Evolutionary conservation across 2,329 filamentous ascomycete genomes (phyloP), one percentile per base, ranked within the genome.

Genomic region (Fusarium sp.): DNA sequence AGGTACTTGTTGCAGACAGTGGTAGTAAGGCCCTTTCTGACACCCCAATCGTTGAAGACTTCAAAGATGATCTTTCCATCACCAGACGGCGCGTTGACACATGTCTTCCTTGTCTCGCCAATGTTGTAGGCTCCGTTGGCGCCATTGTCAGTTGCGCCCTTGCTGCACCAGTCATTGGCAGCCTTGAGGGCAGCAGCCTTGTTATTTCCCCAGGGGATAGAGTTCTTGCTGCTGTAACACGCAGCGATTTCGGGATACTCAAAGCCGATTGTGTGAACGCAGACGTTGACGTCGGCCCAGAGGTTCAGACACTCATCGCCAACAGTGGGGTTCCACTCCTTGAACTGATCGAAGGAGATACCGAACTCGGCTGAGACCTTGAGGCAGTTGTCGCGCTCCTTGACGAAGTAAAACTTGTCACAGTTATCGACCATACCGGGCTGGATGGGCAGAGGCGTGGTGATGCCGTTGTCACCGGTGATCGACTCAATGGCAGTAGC

Each of bases 401-500:
- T 5, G 7, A 66, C 62, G 1, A 39, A 13, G 41, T 56, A 26
- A 26, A 66, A 66, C 1, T 2, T 15, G 14, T 66, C 62, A 0
- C 62, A 66, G 32, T 66, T 4, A 6, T 62, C 30, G 0, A 66
- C 53, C 63, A 66, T 66, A 5, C 62, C 62, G 1, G 55, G 55
- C 0, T 66, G 55, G 4, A 65, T 65, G 15, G 63, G 63, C 1
- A 50, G 41, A 7, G 63, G 63, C 3, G 63, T 66, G 1, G 28
- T 40, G 13, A 66, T 62, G 15, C 55, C 62, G 3, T 63, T 63
- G 13, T 57, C 58, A 0, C 57, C 59, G 2, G 3, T 44, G 9
- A 22, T 19, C 19, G 43, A 28, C 10, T 62, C 43, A 22, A 62
- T 62, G 15, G 59, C 59, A 2, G 30, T 56, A 11, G 50, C 41